phyloP scores from a whole-genome alignment of 495 filamentous ascomycete species.

The Lepraria neglecta region DNA sequence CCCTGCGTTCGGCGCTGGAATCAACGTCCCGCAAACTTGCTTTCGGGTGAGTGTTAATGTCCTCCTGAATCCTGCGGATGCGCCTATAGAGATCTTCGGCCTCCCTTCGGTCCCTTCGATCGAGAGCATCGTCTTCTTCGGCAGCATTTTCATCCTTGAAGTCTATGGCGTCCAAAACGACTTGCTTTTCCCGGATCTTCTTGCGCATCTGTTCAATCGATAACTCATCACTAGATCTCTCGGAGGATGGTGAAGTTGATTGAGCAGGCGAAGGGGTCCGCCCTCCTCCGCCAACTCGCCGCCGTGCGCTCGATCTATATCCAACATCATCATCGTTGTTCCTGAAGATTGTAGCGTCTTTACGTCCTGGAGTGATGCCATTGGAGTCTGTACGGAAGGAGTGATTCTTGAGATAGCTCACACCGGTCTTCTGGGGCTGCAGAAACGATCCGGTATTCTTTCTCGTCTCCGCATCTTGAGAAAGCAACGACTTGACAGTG shows the following conservation, averaged over 20 bases:
- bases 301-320: slow-evolving; percentile 90
- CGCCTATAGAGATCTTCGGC: slow-evolving; percentile 91
- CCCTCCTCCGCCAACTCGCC: slow-evolving; percentile 64
- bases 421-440: slow-evolving; percentile 91
- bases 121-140: slow-evolving; percentile 88
- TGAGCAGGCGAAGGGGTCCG: slow-evolving; percentile 67
- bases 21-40: slow-evolving; percentile 65
- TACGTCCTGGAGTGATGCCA: slow-evolving; percentile 51
- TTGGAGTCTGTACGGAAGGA: slow-evolving; percentile 66
- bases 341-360: slow-evolving; percentile 94
- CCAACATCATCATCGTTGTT: slow-evolving; percentile 81
- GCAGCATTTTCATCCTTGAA: slow-evolving; percentile 86
- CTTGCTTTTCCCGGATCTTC: slow-evolving; percentile 89
- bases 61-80: slow-evolving; percentile 90
- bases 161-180: slow-evolving; percentile 94
- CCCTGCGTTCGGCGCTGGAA: slow-evolving; percentile 77
- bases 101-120: slow-evolving; percentile 83
- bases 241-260: slow-evolving; percentile 66
- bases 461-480: slow-evolving; percentile 76
- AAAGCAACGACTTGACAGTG: slow-evolving; percentile 86
- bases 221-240: slow-evolving; percentile 67
- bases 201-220: slow-evolving; percentile 83
- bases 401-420: slow-evolving; percentile 93
- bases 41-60: slow-evolving; percentile 89
- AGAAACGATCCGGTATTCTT: slow-evolving; percentile 80